A percentile compares a stretch with the other conserved stretches of the same genome.
phyloP scores from a whole-genome alignment of 1,284 basidiomycete genomes.

The Ustilago shanxiensis region DNA sequence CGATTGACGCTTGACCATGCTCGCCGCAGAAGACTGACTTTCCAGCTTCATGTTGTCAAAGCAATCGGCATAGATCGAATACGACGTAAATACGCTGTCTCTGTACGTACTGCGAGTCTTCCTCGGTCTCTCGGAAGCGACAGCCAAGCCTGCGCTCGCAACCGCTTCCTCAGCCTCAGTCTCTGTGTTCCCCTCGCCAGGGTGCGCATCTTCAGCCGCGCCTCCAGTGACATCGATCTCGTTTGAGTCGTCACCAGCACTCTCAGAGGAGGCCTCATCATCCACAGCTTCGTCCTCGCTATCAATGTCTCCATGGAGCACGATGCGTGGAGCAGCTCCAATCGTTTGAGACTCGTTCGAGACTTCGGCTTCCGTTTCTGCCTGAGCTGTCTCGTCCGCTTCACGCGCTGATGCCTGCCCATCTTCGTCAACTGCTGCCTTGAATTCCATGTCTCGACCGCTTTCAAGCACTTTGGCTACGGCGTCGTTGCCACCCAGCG shows the following conservation, averaged over 20 bases:
- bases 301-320: conserved; percentile 22
- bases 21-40: conserved; percentile 48
- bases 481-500: conserved; percentile 23
- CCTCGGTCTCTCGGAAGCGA: conserved; percentile 17
- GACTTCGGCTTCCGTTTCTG: neutral
- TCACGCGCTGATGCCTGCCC: neutral
- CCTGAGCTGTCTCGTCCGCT: neutral
- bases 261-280: conserved; percentile 14
- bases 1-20: conserved; percentile 51
- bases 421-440: neutral
- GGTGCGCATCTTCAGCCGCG: neutral
- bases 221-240: conserved; percentile 10
- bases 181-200: neutral
- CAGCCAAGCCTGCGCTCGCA: conserved; percentile 4
- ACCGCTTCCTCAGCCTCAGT: conserved; percentile 2
- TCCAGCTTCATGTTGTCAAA: conserved; percentile 54
- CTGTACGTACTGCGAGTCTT: conserved; percentile 42
- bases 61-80: conserved; percentile 57
- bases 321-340: conserved; percentile 30
- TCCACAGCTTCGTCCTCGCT: conserved; percentile 19
- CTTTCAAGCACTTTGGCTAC: conserved; percentile 32
- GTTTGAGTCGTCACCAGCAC: conserved; percentile 22
- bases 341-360: conserved; percentile 7
- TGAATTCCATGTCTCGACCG: conserved; percentile 2
- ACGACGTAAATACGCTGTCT: conserved; percentile 53